Evolutionary conservation across 805 yeast species (phyloP), one percentile per base, ranked within the genome.

Genomic region (Ogataea methanolica): DNA sequence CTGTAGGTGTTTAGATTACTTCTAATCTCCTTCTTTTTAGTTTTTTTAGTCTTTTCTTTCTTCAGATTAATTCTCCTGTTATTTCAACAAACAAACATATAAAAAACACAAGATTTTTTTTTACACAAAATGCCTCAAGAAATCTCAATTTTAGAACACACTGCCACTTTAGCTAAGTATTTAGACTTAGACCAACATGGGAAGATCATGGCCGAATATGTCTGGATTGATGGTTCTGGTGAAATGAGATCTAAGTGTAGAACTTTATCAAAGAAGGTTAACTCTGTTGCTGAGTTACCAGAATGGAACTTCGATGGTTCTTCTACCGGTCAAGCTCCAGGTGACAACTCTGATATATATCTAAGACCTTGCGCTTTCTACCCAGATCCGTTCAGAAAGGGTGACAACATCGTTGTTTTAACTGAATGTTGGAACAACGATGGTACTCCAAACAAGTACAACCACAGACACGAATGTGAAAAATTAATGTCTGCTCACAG

Each of bases 291-390:
- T 53, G 96, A 94, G 66, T 78, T 94, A 61, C 97, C 98, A 58
- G 97, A 92, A 73, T 94, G 99, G 99, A 94, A 94, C 79, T 94
- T 94, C 63, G 99, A 94, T 70, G 99, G 99, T 72, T 91, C 98
- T 39, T 91, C 98, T 33, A 94, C 99, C 45, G 90, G 86, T 60
- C 99, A 94, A 78, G 98, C 99, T 47, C 97, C 97, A 63, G 99
- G 99, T 60, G 83, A 87, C 71, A 91, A 94, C 76, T 90, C 97
- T 40, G 99, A 94, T 69, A 81, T 94, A 54, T 90, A 89, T 71
- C 77, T 94, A 65, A 85, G 96, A 72, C 99, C 99, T n/a, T 95
- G 81, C 57, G 89, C 97, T 47, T 85, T 74, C 72, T 94, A 88
- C 81, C 84, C 90, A 56, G 99, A 94, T 71, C 99, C 99, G 34